Evolutionary conservation across 805 yeast species (phyloP), one percentile per base, ranked within the genome.

Genomic region (Monosporozyma aerobia): DNA sequence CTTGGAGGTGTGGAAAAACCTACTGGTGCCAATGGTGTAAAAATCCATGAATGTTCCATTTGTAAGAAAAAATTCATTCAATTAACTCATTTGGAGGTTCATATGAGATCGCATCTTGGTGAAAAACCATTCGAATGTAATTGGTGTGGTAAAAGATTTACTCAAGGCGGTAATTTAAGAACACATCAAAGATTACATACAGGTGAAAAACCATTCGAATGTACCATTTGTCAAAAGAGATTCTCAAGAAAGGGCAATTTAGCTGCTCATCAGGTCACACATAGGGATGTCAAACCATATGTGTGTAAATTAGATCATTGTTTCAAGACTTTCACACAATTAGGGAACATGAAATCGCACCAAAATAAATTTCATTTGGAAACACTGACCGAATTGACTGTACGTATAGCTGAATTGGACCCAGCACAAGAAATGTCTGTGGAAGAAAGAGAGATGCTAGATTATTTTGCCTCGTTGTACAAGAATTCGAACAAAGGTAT

Each of bases 271-370:
- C 74, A 77, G 65, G 71, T 87, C 53, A 90, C 95, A 0, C 97
- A 90, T 69, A 82, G 81, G 53, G 82, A 85, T 58, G 72, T 80
- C 53, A 82, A 85, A 61, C 97, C 96, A 7, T 87, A 73, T 64
- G 78, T 78, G 51, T 90, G 97, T 70, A 80, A 79, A 59, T 74
- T 90, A 54, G 96, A 89, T 65, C 74, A 77, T 51, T 90, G 97
- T 70, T 81, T 79, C 57, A 90, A 89, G 70, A 78, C 84, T 2
- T 90, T 90, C 63, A 88, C 97, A 0, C 98, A 92, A 72, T 74
- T 90, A 59, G 97, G 97, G 2, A 92, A 92, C 63, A 77, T 92
- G 74, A 90, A 92, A 69, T 86, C 95, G 0, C 98, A 92, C 67
- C 98, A 92, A 64, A 92, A 90, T 69, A 76, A 90, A 60, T 89